Evolutionary conservation across 1,284 basidiomycete genomes (phyloP), one percentile per base, ranked within the genome.

Genomic region (Amylostereum areolatum): DNA sequence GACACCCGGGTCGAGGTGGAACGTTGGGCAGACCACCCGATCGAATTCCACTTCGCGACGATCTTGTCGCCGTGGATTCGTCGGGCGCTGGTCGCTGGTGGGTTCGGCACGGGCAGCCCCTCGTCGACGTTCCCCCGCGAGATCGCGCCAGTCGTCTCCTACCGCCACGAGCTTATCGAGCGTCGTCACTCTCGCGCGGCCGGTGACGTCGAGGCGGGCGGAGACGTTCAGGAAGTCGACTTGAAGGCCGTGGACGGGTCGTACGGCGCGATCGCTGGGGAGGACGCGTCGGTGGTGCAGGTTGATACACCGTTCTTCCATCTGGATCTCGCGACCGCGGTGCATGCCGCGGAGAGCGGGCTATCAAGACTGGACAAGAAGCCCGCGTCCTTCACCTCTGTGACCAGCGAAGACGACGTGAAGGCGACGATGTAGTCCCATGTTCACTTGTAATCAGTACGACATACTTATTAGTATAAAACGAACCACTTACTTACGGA

Each of bases 61-160:
- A 79, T 98, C 48, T 78, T 95, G 48, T 95, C 92, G 0, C 93
- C 94, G 0, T 98, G 96, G 96, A 92, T 95, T 50, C 83, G 89
- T 51, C 85, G 93, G 45, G 92, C 90, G 2, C 78, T 97, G 43
- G 75, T 92, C 55, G 92, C 90, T 10, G 92, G 86, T 49, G 90
- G 91, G 1, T 96, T 97, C 62, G 93, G 93, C 5, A 74, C 72
- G 27, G 81, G 85, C 5, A 57, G 63, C 3, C 63, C 73, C 1
- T 59, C 73, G 9, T 68, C 70, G 5, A 66, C 65, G 32, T 54
- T 67, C 4, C 75, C 75, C 3, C 69, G 69, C 24, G 92, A 94
- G 59, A 72, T 93, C 50, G 90, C 87, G 2, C 72, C 84, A 31
- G 81, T 93, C 47, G 82, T 88, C 9, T 77, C 85, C 0, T 80